Evolutionary conservation across 2,329 filamentous ascomycete species (phyloP).

Genomic region (Tetracladium maxilliforme): DNA sequence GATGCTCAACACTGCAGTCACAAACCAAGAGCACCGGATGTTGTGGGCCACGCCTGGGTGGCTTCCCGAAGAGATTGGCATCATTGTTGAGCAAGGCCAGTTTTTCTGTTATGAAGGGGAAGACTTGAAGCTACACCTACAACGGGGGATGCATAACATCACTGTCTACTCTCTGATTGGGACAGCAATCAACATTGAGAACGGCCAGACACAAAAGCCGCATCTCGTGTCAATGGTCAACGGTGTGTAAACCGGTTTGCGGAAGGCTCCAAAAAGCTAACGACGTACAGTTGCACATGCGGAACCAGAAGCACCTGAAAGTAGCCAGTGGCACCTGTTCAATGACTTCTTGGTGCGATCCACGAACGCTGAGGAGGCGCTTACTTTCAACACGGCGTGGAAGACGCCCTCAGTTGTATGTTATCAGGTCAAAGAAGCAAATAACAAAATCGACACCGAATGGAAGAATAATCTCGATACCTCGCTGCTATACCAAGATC

Average conservation of each 20-base stretch:
- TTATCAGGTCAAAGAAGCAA: slow-evolving; percentile 70
- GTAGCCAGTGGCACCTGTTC: slow-evolving; percentile 84
- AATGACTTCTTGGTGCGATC: slow-evolving; percentile 90
- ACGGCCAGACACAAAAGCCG: slow-evolving; percentile 69
- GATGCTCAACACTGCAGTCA: slow-evolving; percentile 72
- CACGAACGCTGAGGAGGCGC: slow-evolving; percentile 66
- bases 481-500: slow-evolving; percentile 65
- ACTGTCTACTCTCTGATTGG: slow-evolving; percentile 86
- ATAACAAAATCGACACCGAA: slow-evolving; percentile 68
- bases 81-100: slow-evolving; percentile 81
- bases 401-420: slow-evolving; percentile 80
- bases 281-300: slow-evolving; percentile 44
- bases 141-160: slow-evolving; percentile 67
- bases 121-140: slow-evolving; percentile 66
- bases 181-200: slow-evolving; percentile 79
- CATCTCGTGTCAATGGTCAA: slow-evolving; percentile 90
- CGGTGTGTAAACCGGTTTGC: slow-evolving; percentile 29
- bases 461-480: slow-evolving; percentile 84
- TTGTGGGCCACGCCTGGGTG: slow-evolving; percentile 85
- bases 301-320: slow-evolving; percentile 37
- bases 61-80: slow-evolving; percentile 85
- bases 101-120: slow-evolving; percentile 92
- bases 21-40: slow-evolving; percentile 55
- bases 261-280: slow-evolving; percentile 4
- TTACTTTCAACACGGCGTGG: slow-evolving; percentile 83